Conservation (phyloP, 495 filamentous ascomycete species). For the Coniosporium apollinis region DNA sequence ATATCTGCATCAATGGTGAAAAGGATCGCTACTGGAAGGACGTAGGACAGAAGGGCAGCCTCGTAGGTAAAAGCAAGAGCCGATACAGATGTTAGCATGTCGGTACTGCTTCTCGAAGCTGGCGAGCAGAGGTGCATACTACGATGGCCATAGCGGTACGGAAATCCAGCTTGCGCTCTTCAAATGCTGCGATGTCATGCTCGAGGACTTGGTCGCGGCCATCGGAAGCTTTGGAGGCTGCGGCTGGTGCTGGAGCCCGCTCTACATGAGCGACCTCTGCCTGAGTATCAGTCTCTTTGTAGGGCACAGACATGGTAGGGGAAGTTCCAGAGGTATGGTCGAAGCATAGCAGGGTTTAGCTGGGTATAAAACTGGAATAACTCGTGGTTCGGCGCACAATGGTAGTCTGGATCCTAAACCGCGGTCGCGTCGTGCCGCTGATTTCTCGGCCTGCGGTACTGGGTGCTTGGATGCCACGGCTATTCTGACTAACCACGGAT, state of each 20-base stretch:
- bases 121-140: background rate
- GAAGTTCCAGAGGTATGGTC: too few relatives aligned
- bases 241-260: background rate
- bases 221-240: background rate
- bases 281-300: background rate
- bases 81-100: background rate
- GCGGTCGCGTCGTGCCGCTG: background rate
- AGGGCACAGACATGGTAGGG: background rate
- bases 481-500: background rate
- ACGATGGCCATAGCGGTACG: background rate
- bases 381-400: background rate
- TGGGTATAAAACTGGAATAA: background rate
- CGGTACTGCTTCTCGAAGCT: background rate
- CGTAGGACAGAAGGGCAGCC: background rate
- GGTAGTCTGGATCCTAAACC: background rate
- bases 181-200: background rate
- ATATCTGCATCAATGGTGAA: background rate
- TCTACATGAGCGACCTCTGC: background rate
- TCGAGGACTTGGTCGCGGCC: background rate
- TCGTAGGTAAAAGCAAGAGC: background rate
- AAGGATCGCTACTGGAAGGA: background rate
- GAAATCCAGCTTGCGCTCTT: background rate
- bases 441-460: background rate
- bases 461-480: background rate
- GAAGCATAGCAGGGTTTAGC: too few relatives aligned